Evolutionary conservation across 345 rosid species (phyloP), one percentile per base, ranked within the genome.

Genomic region (Streptanthus diversifolius): DNA sequence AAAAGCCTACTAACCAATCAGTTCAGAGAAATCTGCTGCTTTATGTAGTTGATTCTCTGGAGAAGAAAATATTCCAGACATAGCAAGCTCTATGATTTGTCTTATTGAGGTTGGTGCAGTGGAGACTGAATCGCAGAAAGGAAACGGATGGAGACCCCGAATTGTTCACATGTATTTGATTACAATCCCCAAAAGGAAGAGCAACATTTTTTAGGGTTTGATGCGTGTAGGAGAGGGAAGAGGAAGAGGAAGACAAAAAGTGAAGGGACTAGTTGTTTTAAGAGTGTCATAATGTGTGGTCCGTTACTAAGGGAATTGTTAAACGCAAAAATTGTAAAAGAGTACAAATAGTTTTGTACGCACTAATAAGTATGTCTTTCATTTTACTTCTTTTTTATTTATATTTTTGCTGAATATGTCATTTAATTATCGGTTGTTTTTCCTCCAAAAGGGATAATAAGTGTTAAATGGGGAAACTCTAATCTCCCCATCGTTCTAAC

Each of bases 81-180:
- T 11, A 3, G 90, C 91, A 65, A 89, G 87, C 4, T 66, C 69
- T 2, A 91, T 65, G 35, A 62, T n/a, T 65, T 35, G 87, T 80
- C 35, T 8, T 21, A 29, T 29, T 41, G 43, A 68, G 54, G 19
- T 77, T 39, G 12, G 44, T 63, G 82, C 93, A 89, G 0, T 60
- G 47, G 0, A 89, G 80, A 64, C 71, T 39, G 72, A 89, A 89
- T 84, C 84, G 10, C 96, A 56, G 75, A 91, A 91, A 14, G 95
- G 97, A 72, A 89, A 91, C 83, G 85, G 27, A 86, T 68, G n/a
- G n/a, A n/a, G 1, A 81, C 25, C 24, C 32, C 47, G 55, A 54
- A 43, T 39, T 2, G 24, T 61, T 54, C 73, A 72, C 92, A 81
- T 17, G 0, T 67, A 39, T 1, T n/a, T n/a, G n/a, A n/a, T n/a